Base-by-base conservation (phyloP, 768 basidiomycete species). In the Xerocomellus dryophilus region DNA sequence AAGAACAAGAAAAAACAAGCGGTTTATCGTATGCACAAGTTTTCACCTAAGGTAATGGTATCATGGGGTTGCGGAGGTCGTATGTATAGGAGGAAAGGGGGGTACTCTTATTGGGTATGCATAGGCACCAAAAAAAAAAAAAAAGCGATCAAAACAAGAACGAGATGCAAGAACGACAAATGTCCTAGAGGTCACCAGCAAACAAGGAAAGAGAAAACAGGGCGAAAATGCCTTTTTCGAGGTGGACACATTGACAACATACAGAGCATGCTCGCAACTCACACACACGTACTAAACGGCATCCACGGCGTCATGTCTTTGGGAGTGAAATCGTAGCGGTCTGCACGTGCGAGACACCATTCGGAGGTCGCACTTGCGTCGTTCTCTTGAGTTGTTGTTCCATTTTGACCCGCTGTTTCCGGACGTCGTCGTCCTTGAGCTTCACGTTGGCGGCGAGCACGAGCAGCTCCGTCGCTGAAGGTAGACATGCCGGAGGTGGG, bases 361-460 rank as follows among this genome's bases (percentile, higher is more conserved):
- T 71, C 0, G 64, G 58, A 36, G 66, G 57, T 18, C 77, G 74
- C 3, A 64, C 63, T 39, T 76, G 78, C 17, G 74, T 73, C 53
- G 85, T 83, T 38, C 81, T 76, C 62, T 86, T 88, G 31, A 83
- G 75, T 56, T 85, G 83, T n/a, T 81, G 81, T 60, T 88, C 85
- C 75, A 90, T 81, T 65, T 90, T 90, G 31, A 78, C 64, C 4
- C 89, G 81, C 60, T 86, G 86, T 63, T 90, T 91, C 25, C 82
- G 79, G 15, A 92, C 57, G 53, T 91, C 88, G 53, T 90, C 89
- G 59, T 91, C 90, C 63, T 86, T 91, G 54, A 91, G 68, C 66
- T 86, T 90, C 57, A 87, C 73, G 3, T 80, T 76, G n/a, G 80
- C 72, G 0, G 81, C 80, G 8, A 85, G 76, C n/a, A 80, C 69